Conservation (phyloP, 495 filamentous ascomycete genomes). For the Podospora sp. region DNA sequence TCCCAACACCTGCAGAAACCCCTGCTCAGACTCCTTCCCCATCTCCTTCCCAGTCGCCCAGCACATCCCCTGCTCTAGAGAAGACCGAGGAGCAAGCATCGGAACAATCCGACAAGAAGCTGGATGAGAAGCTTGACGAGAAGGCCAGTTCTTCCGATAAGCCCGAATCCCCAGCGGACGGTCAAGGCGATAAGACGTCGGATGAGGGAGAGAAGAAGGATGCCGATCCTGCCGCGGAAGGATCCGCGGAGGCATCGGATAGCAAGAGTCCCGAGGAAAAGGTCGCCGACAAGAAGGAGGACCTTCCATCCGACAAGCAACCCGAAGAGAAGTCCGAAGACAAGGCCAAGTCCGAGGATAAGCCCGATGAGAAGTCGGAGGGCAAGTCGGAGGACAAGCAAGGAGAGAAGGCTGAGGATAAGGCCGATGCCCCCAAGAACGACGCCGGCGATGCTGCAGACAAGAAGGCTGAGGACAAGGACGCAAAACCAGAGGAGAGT, state of each 20-base stretch:
- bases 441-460: conserved; percentile 17
- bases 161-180: neutral
- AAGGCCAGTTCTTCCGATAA: conserved; percentile 5
- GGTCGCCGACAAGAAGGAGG: neutral
- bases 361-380: conserved; percentile 7
- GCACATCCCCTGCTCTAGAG: conserved; percentile 31
- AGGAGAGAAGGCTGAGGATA: conserved; percentile 11
- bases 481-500: conserved; percentile 12
- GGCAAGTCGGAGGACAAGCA: conserved; percentile 4
- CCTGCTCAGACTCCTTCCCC: conserved; percentile 10
- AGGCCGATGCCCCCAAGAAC: neutral
- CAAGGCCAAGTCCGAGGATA: conserved; percentile 21
- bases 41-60: conserved; percentile 9
- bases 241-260: conserved; percentile 9
- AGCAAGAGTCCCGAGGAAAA: conserved; percentile 19
- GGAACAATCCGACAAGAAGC: neutral
- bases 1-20: conserved; percentile 22
- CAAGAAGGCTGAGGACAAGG: conserved; percentile 4
- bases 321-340: conserved; percentile 12
- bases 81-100: conserved; percentile 30
- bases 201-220: conserved; percentile 7
- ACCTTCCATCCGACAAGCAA: conserved; percentile 20
- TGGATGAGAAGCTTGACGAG: conserved; percentile 17
- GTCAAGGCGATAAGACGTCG: neutral
- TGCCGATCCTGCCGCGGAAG: neutral